Evolutionary conservation across 2,329 filamentous ascomycete genomes (phyloP), one percentile per base, ranked within the genome.

Genomic region (Colletotrichum sp.): DNA sequence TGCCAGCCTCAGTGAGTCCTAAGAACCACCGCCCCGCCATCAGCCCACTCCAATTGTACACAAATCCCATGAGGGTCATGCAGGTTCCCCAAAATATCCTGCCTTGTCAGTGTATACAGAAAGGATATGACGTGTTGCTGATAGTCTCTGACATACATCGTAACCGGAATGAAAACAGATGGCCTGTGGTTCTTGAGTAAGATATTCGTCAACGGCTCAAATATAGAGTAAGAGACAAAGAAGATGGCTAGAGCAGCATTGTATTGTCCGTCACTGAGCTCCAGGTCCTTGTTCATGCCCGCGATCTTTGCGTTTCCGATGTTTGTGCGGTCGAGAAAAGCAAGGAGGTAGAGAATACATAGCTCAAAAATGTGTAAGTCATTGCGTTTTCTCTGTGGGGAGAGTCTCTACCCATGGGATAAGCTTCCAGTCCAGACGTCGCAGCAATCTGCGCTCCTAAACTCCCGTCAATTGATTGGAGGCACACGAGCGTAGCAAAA

Each of bases 141-240:
- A 5, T 1, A 15, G 8, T 16, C 16, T 28, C 30, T 15, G 10
- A 58, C 65, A 61, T 26, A 89, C 93, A 98, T 97, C 81, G 97
- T 97, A 36, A 90, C 86, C 3, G 95, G 94, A 71, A 97, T 92
- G 81, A 97, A 98, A 69, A 96, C 85, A 52, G 93, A 95, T 0
- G 96, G 96, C 2, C 92, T 89, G 76, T 95, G 86, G 21, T 89
- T 90, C 85, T 97, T 98, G 75, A 98, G 91, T 28, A 98, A 84
- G 62, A 96, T 87, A 82, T 98, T 97, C 75, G 94, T 95, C 58
- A 96, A 80, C 0, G 92, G 92, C 82, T 94, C 92, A 75, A 93
- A 93, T 16, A 93, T 84, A 1, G 92, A 86, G 80, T 95, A 95
- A 2, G 91, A 88, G 55, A 94, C 87, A 85, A 94, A 95, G 84